Base-by-base conservation (phyloP, 2,329 filamentous ascomycete species). In the Colletotrichum kahawae region DNA sequence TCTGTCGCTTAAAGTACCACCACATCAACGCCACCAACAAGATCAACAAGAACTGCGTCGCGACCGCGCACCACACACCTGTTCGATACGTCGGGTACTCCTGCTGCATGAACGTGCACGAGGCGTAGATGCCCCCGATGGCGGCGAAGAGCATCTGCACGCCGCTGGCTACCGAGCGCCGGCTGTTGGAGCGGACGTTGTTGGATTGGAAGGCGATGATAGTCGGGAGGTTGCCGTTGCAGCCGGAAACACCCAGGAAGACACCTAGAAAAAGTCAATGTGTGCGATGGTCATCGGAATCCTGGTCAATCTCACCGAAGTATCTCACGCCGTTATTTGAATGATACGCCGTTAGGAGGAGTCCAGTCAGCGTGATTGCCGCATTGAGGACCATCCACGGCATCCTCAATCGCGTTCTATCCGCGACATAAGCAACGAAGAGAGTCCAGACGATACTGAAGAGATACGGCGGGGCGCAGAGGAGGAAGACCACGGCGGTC, bases 101-200 rank as follows among this genome's bases (percentile, higher is more conserved):
- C 66, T 79, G 78, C 73, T 82, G 80, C 78, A 79, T 81, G 66
- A 82, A 82, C 1, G 80, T 82, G 16, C 78, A 81, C 29, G 77
- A 79, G 10, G 79, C 80, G 71, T 81, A 82, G 12, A 82, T 81
- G 9, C 81, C 81, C 0, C 82, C 82, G 33, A 82, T 78, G 1
- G 81, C 79, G 1, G 81, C 82, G 71, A 83, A 82, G 1, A 81
- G 65, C 63, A 83, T 79, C 67, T 83, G 81, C 10, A 82, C 77
- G 6, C 80, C 81, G 33, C 78, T 82, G 9, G 78, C 81, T 5
- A 84, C 79, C 43, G 76, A 78, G n/a, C 81, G 74, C 7, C 75
- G 74, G 9, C 79, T 79, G 60, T 83, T 77, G 16, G 79, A 79
- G 2, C 82, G 79, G 6, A 84, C 78, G 64, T 84, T 84, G 75